Percentiles rank a stretch among this genome's conserved stretches.
Evolutionary conservation across 2,329 filamentous ascomycete species (phyloP).

Genomic region (Thelonectria discophora): DNA sequence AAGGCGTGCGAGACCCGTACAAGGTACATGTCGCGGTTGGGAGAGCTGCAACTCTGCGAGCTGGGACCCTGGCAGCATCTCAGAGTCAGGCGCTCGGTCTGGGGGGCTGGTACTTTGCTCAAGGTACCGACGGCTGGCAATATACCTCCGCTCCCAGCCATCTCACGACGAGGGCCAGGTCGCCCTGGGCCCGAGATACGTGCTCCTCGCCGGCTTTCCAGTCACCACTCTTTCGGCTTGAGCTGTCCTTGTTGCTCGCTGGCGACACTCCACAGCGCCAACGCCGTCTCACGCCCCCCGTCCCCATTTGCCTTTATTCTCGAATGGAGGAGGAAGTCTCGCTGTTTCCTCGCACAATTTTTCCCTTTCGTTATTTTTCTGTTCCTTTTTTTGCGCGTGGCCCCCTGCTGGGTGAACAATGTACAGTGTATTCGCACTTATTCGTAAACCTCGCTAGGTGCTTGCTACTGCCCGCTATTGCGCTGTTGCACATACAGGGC

Average conservation of each 20-base stretch:
- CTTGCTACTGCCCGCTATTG: background rate
- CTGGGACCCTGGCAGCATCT: background rate
- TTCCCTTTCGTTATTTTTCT: background rate
- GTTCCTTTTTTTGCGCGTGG: background rate
- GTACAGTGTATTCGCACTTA: background rate
- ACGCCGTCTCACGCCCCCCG: conserved; percentile 15
- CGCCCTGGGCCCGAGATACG: conserved; percentile 2
- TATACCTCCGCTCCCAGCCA: conserved; percentile 22
- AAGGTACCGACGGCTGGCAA: conserved; percentile 10
- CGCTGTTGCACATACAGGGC: conserved; percentile 14
- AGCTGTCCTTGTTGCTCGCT: conserved; percentile 16
- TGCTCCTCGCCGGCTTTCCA: background rate
- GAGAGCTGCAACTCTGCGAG: background rate
- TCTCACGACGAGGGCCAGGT: background rate
- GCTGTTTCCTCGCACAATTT: background rate
- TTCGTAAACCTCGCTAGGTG: conserved; percentile 3
- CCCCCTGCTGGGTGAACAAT: background rate
- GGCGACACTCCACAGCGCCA: conserved; percentile 25
- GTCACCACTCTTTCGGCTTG: conserved; percentile 14
- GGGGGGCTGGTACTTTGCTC: conserved; percentile 19
- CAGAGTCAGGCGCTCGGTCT: conserved; percentile 15
- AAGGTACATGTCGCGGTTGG: conserved; percentile 8
- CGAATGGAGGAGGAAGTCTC: conserved; percentile 5
- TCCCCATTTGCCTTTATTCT: conserved; percentile 3
- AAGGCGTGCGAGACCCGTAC: conserved; percentile 7